Base-by-base conservation (phyloP, 371 early-diverging fungal genomes). In the Phascolomyces articulosus region DNA sequence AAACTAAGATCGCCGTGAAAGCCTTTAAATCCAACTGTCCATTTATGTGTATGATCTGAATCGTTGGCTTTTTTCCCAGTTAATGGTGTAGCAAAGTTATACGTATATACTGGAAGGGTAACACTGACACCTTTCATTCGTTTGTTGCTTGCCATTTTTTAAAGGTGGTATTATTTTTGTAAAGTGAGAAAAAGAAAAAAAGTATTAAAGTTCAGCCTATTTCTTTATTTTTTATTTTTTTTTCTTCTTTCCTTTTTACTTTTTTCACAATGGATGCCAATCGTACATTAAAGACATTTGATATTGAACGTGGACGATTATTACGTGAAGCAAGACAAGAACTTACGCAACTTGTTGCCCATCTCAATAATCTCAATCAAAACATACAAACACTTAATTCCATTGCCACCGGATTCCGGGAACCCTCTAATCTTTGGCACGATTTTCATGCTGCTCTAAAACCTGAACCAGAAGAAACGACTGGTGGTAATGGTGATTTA, bases 21-120 rank as follows among this genome's bases (percentile, higher is more conserved):
- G 2, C 97, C 97, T 16, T 90, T 84, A 18, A 99, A 91, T 70
- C 90, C 96, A 3, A 97, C 86, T 0, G 91, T 91, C 94, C 94
- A 94, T 62, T 85, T 83, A 73, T 94, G 94, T 10, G 94, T 94
- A 65, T 94, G 93, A 64, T 91, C 91, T 4, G 90, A 75, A 61
- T 90, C 88, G 28, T 78, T 76, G 0, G 83, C 72, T 54, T 89
- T 87, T 62, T 89, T 87, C 11, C 86, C 87, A 20, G 84, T 80
- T 34, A 93, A 63, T 31, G 89, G 88, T 1, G 80, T 79, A 1
- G 94, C 92, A 11, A 86, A 77, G 61, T 91, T 93, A 47, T 91
- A 93, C 62, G 91, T 92, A 60, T 93, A 85, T 49, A 93, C 83
- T 10, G 94, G 91, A 54, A 88, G 84, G 47, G 88, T 75, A 6